Evolutionary conservation across 257 asterid genomes (phyloP).

Genomic region (Penstemon davidsonii): DNA sequence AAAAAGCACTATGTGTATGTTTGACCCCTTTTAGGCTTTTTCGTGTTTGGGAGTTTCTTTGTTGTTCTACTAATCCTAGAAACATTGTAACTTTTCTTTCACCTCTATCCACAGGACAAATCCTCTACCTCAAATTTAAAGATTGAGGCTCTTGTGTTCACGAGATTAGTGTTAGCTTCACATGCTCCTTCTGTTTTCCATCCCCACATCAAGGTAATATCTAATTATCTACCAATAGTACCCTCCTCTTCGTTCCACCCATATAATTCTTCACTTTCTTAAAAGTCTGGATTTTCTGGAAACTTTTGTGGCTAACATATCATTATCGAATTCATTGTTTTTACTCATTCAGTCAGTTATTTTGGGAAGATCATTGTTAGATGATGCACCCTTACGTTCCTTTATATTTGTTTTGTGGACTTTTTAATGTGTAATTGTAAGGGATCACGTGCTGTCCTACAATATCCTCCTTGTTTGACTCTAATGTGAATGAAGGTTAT

Average conservation of each 20-base stretch:
- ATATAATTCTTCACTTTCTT: conserved; percentile 23
- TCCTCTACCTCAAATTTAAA: conserved; percentile 95
- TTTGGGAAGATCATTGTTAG: conserved; percentile 7
- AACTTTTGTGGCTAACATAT: conserved; percentile 3
- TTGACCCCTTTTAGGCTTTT: conserved; percentile 18
- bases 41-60: conserved; percentile 9
- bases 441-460: conserved; percentile 5
- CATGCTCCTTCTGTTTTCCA: conserved; percentile 91
- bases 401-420: conserved; percentile 9
- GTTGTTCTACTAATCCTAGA: background rate
- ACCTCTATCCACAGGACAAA: conserved; percentile 66
- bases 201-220: conserved; percentile 85
- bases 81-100: conserved; percentile 25
- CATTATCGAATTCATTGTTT: background rate
- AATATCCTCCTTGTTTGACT: conserved; percentile 4
- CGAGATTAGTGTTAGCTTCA: conserved; percentile 90
- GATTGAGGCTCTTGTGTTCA: conserved; percentile 96
- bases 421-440: conserved; percentile 1
- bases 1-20: conserved; percentile 92
- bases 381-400: conserved; percentile 5
- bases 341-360: conserved; percentile 7
- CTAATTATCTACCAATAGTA: conserved; percentile 2
- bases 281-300: background rate
- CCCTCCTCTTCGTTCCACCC: conserved; percentile 4
- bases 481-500: conserved; percentile 2